These are phyloP conservation scores for Schoenoplectus triqueter DNA, from an alignment of 202 grass and related monocot species.

Conservation along the genomic window DNA sequence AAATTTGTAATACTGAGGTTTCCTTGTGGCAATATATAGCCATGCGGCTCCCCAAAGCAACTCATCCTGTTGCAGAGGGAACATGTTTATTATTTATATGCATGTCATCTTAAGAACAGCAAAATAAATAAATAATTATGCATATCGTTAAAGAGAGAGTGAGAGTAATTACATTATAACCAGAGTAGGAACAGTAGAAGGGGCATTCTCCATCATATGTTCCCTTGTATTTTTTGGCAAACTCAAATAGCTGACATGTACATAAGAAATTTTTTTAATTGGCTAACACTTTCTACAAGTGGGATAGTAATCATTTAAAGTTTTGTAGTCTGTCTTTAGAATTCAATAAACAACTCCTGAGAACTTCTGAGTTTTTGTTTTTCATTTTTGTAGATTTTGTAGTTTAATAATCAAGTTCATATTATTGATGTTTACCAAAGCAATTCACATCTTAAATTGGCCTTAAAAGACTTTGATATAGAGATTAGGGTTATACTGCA, in stretches of 20 bases:
- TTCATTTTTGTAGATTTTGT: not conserved
- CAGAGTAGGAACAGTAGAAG: conserved; percentile 98
- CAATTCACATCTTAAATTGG: not conserved
- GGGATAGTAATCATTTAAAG: not conserved
- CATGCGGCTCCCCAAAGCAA: conserved; percentile 88
- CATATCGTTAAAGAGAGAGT: not conserved
- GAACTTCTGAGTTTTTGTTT: too few species aligned
- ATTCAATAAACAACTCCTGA: not conserved
- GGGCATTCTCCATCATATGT: conserved; percentile 97
- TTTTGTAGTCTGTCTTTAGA: not conserved
- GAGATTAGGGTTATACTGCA: not conserved
- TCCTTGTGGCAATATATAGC: conserved; percentile 77
- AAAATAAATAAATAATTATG: not conserved
- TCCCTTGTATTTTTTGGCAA: conserved; percentile 67
- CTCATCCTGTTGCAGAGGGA: conserved; percentile 59
- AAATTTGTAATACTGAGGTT: conserved; percentile 60
- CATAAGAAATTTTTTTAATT: not conserved
- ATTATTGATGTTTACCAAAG: not conserved
- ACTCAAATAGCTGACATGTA: conserved; percentile 56
- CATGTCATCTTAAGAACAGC: not conserved
- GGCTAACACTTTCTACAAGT: not conserved
- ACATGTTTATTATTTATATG: too few species aligned
- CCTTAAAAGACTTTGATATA: not conserved
- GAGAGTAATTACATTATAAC: conserved; percentile 57
- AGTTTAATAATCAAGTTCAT: not conserved